Conservation (phyloP, 106 monocot species). For the Phalaenopsis aphrodite region DNA sequence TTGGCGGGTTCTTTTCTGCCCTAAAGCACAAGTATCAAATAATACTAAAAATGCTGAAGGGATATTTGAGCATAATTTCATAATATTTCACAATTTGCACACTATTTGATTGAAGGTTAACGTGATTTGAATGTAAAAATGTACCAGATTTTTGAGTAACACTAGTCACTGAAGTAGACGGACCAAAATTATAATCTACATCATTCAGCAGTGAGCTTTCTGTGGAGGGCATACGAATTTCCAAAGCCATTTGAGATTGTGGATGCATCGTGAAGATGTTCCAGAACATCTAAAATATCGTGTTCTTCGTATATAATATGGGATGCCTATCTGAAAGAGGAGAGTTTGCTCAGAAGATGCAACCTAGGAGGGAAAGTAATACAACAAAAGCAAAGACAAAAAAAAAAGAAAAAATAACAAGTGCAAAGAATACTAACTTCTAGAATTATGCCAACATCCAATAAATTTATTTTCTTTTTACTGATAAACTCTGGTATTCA, state of each 20-base stretch:
- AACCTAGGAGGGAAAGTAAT: neutral
- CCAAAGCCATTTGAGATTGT: constrained; percentile 12
- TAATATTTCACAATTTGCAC: neutral
- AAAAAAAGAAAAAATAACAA: neutral
- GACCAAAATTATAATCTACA: constrained; percentile 14
- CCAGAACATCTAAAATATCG: neutral
- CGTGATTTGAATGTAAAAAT: neutral
- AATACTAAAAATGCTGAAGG: neutral
- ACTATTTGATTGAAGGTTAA: neutral
- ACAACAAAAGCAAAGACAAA: neutral
- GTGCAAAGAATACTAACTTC: neutral
- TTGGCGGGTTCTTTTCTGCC: constrained; percentile 61
- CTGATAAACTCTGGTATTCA: no score
- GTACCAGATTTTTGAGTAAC: constrained; percentile 32
- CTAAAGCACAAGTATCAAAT: constrained; percentile 25
- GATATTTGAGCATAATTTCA: neutral
- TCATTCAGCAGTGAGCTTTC: constrained; percentile 22
- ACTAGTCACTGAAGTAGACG: constrained; percentile 17
- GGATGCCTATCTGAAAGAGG: neutral
- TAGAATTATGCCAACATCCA: no score
- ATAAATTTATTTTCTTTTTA: no score
- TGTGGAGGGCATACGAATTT: constrained; percentile 11
- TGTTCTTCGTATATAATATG: neutral
- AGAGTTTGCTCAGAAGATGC: neutral
- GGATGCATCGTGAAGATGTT: constrained; percentile 9